Conservation (phyloP, 139 green algal species). For the Picochlorum sp. region DNA sequence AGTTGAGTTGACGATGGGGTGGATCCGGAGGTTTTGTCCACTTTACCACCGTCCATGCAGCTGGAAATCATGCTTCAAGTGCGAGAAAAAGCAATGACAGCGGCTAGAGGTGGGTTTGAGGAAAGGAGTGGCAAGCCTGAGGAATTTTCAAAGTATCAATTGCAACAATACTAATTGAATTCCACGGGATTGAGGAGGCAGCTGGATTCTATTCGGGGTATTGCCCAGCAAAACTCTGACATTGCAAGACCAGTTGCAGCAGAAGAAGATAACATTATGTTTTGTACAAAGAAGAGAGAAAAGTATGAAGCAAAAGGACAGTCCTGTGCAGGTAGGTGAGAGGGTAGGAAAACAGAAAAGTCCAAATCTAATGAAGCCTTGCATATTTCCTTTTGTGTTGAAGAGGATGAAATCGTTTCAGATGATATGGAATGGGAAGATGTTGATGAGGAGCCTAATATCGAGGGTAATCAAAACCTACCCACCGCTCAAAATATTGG, state of each 20-base stretch:
- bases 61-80: slow-evolving; percentile 71
- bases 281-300: slow-evolving; percentile 34
- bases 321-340: slow-evolving; percentile 9
- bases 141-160: slow-evolving; percentile 57
- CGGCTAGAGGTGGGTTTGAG: slow-evolving; percentile 66
- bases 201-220: slow-evolving; percentile 34
- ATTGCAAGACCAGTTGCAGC: slow-evolving; percentile 21
- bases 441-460: slow-evolving; percentile 34
- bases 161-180: slow-evolving; percentile 75
- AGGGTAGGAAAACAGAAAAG: not conserved
- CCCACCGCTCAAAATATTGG: slow-evolving; percentile 69
- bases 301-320: not conserved
- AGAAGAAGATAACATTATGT: slow-evolving; percentile 59
- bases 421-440: slow-evolving; percentile 44
- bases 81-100: slow-evolving; percentile 50
- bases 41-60: slow-evolving; percentile 77
- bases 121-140: slow-evolving; percentile 27
- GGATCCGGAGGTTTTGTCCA: slow-evolving; percentile 70
- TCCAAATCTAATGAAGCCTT: not conserved
- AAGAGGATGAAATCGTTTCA: slow-evolving; percentile 1
- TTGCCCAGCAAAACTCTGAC: slow-evolving; percentile 1
- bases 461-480: slow-evolving; percentile 52
- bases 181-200: slow-evolving; percentile 26
- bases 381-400: not conserved
- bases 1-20: slow-evolving; percentile 14